Percentiles rank a stretch among this genome's conserved stretches.
phyloP scores from a whole-genome alignment of 352 stramenopile species.

The Globisporangium emineosum region DNA sequence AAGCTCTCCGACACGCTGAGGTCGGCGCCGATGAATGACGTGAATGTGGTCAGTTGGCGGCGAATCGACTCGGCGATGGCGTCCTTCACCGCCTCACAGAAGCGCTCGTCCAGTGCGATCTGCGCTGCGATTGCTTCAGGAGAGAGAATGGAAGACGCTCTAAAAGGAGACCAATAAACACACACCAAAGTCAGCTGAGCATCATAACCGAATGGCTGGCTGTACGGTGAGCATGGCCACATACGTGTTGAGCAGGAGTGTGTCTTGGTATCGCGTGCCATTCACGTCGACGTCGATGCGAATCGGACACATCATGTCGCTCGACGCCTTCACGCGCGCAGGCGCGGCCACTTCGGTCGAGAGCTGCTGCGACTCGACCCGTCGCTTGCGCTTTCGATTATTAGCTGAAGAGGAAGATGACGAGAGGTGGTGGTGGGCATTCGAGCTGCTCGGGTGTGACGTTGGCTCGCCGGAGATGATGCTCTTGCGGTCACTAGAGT shows the following conservation, averaged over 20 bases:
- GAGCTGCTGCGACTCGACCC: conserved; percentile 41
- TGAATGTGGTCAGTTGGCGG: conserved; percentile 62
- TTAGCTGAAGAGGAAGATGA: background rate
- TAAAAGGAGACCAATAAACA: conserved; percentile 10
- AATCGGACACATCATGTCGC: conserved; percentile 65
- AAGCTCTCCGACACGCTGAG: conserved; percentile 24
- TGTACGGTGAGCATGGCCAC: conserved; percentile 7
- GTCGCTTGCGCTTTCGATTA: conserved; percentile 66
- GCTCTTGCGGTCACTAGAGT: conserved; percentile 31
- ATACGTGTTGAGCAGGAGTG: conserved; percentile 64
- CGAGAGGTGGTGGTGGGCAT: background rate
- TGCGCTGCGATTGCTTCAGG: conserved; percentile 53
- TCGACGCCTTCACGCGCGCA: conserved; percentile 12
- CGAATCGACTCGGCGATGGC: conserved; percentile 72
- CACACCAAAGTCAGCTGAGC: background rate
- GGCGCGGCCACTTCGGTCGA: conserved; percentile 6
- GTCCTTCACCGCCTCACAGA: conserved; percentile 47
- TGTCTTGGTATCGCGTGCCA: conserved; percentile 74
- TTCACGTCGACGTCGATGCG: conserved; percentile 77
- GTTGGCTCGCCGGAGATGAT: conserved; percentile 24
- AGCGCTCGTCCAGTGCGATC: conserved; percentile 61
- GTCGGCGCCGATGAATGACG: conserved; percentile 32
- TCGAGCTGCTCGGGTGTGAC: background rate
- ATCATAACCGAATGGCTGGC: background rate
- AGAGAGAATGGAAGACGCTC: conserved; percentile 26